Evolutionary conservation across 1,139 yeast genomes (phyloP).

Genomic region (Candida sp.): DNA sequence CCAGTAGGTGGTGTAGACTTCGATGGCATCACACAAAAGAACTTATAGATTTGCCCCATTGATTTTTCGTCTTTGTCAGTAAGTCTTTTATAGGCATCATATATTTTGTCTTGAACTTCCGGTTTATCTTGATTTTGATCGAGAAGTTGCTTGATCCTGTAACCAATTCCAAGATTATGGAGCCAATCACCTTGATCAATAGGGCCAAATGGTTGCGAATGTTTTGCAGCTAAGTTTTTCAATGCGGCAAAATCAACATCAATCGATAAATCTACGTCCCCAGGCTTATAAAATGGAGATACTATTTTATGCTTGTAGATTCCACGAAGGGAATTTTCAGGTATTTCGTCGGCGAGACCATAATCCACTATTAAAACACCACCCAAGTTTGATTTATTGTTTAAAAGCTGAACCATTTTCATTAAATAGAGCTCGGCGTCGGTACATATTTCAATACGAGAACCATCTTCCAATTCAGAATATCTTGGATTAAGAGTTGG

Average conservation of each 20-base stretch:
- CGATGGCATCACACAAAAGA: slow-evolving; percentile 58
- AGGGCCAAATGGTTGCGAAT: slow-evolving; percentile 48
- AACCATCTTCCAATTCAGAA: slow-evolving; percentile 48
- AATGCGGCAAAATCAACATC: slow-evolving; percentile 79
- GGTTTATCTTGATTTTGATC: slow-evolving; percentile 26
- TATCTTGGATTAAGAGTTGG: slow-evolving; percentile 55
- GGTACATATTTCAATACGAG: slow-evolving; percentile 73
- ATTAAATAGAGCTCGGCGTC: slow-evolving; percentile 59
- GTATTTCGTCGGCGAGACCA: slow-evolving; percentile 62
- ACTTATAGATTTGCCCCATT: slow-evolving; percentile 81
- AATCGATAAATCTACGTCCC: slow-evolving; percentile 77
- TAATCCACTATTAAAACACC: slow-evolving; percentile 77
- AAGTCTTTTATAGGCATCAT: slow-evolving; percentile 59
- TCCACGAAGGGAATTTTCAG: slow-evolving; percentile 65
- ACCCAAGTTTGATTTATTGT: slow-evolving; percentile 40
- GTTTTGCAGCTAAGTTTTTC: slow-evolving; percentile 18
- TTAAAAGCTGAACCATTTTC: slow-evolving; percentile 42
- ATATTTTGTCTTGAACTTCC: slow-evolving; percentile 43
- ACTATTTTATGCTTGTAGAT: slow-evolving; percentile 72
- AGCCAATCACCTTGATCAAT: slow-evolving; percentile 81
- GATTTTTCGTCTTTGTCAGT: slow-evolving; percentile 58
- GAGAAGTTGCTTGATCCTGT: slow-evolving; percentile 57
- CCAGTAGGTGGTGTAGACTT: slow-evolving; percentile 37
- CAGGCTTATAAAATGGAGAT: slow-evolving; percentile 74
- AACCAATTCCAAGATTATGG: slow-evolving; percentile 72